These are phyloP conservation scores for Blastocystis sp. DNA, from an alignment of 352 stramenopile genomes.

Conservation along the genomic window DNA sequence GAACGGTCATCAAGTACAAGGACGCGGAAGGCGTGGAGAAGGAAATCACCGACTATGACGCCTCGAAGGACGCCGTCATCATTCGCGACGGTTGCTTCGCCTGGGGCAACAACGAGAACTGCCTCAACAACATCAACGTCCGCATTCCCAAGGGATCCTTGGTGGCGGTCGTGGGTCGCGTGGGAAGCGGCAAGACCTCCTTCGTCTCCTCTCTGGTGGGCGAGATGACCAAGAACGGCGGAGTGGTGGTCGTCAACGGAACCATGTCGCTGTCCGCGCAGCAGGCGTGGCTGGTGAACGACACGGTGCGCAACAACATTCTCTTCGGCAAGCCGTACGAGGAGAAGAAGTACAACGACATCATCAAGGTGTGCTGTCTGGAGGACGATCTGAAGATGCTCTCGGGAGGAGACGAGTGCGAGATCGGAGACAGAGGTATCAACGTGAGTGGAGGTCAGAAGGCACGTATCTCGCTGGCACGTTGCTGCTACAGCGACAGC, in stretches of 20 bases:
- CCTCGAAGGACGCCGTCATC: neutral
- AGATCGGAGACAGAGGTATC: conserved; percentile 72
- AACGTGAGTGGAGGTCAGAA: conserved; percentile 71
- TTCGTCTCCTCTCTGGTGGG: conserved; percentile 83
- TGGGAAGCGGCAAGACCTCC: conserved; percentile 85
- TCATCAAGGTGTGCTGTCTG: conserved; percentile 69
- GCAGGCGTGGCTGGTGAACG: conserved; percentile 79
- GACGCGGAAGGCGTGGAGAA: conserved; percentile 46
- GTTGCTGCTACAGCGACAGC: conserved; percentile 63
- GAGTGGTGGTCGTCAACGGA: conserved; percentile 61
- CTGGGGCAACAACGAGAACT: neutral
- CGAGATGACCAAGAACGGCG: conserved; percentile 70
- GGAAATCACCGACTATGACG: neutral
- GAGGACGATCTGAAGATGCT: conserved; percentile 69
- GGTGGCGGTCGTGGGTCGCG: conserved; percentile 78
- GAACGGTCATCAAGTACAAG: neutral
- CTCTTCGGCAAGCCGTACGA: conserved; percentile 70
- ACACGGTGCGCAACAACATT: conserved; percentile 81
- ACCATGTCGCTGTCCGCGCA: conserved; percentile 75
- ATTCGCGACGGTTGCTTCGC: neutral
- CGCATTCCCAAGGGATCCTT: conserved; percentile 46
- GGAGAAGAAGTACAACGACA: conserved; percentile 64
- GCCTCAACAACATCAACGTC: neutral
- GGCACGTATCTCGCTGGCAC: conserved; percentile 62
- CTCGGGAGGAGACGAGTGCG: conserved; percentile 69